phyloP scores from a whole-genome alignment of 108 stramenopile genomes.

The Nitzschia sp. region DNA sequence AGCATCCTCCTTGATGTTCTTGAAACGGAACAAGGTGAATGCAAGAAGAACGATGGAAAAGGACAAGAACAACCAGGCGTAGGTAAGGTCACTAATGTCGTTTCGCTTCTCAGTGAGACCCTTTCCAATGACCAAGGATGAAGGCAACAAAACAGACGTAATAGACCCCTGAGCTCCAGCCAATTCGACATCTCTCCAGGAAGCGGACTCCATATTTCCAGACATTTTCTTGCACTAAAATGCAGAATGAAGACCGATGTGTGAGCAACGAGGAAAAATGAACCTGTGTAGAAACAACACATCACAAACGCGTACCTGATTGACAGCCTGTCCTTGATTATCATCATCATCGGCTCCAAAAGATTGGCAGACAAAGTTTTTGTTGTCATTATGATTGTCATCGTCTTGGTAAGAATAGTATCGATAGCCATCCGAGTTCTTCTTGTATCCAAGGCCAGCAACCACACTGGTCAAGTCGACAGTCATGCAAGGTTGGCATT shows the following conservation, averaged over 20 bases:
- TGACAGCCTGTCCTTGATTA: slow-evolving; percentile 27
- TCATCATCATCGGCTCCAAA: slow-evolving; percentile 56
- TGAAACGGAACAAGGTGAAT: background rate
- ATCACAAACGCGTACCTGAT: slow-evolving; percentile 55
- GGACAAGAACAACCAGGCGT: background rate
- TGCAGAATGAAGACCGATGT: too few relatives aligned
- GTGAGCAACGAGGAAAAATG: too few relatives aligned
- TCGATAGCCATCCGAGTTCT: slow-evolving; percentile 26
- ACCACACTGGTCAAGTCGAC: slow-evolving; percentile 38
- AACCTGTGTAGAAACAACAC: too few relatives aligned
- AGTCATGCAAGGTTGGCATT: slow-evolving; percentile 62
- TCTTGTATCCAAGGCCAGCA: slow-evolving; percentile 22
- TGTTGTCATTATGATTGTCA: background rate
- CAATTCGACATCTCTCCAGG: slow-evolving; percentile 36
- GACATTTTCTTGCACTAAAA: slow-evolving; percentile 68
- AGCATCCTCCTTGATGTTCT: background rate
- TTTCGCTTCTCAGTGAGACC: background rate
- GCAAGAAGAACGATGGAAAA: background rate
- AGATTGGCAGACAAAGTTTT: background rate
- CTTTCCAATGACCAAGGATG: background rate
- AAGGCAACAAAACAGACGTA: background rate
- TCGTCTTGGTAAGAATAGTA: slow-evolving; percentile 26
- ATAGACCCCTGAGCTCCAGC: slow-evolving; percentile 33
- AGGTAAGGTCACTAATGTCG: background rate
- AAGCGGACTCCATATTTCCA: slow-evolving; percentile 53